Percentiles rank a stretch among this genome's conserved stretches.
These are phyloP conservation scores for Astragalus membranaceus DNA, from an alignment of 306 rosid species.

Conservation along the genomic window DNA sequence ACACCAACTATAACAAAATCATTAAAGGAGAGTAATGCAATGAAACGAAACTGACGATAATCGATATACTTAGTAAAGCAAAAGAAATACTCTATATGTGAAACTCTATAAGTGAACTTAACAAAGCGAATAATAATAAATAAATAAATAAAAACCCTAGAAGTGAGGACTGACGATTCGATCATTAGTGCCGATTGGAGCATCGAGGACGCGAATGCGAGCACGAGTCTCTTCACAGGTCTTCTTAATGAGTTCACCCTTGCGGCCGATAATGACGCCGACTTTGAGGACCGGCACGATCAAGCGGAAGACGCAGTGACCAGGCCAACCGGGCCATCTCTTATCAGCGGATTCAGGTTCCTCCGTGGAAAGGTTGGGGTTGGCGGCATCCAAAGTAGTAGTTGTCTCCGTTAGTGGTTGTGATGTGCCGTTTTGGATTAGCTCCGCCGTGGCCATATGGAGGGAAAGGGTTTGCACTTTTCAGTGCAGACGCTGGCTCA, in stretches of 20 bases:
- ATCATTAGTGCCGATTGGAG: slow-evolving; percentile 74
- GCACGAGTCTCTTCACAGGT: slow-evolving; percentile 94
- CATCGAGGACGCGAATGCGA: slow-evolving; percentile 92
- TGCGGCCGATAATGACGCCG: slow-evolving; percentile 91
- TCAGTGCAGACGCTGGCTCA: neutral
- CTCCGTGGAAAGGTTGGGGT: neutral
- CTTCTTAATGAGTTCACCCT: slow-evolving; percentile 88
- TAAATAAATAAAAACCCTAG: slow-evolving; percentile 27
- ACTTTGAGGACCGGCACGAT: slow-evolving; percentile 86
- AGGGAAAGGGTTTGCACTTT: slow-evolving; percentile 14
- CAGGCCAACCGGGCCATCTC: slow-evolving; percentile 97
- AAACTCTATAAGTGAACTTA: neutral
- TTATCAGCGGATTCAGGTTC: slow-evolving; percentile 32
- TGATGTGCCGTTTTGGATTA: slow-evolving; percentile 41
- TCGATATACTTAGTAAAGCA: neutral
- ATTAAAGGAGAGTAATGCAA: neutral
- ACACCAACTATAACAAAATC: neutral
- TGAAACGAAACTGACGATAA: neutral
- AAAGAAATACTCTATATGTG: neutral
- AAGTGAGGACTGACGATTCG: slow-evolving; percentile 57
- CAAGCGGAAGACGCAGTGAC: slow-evolving; percentile 78
- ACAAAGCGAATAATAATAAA: neutral
- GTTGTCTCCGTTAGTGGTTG: neutral
- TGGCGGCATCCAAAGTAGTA: neutral
- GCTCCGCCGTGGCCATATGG: slow-evolving; percentile 40